A percentile compares a stretch with the other conserved stretches of the same genome.
These are phyloP conservation scores for Arthrobotrys entomopaga DNA, from an alignment of 2,329 filamentous ascomycete genomes.

Conservation along the genomic window DNA sequence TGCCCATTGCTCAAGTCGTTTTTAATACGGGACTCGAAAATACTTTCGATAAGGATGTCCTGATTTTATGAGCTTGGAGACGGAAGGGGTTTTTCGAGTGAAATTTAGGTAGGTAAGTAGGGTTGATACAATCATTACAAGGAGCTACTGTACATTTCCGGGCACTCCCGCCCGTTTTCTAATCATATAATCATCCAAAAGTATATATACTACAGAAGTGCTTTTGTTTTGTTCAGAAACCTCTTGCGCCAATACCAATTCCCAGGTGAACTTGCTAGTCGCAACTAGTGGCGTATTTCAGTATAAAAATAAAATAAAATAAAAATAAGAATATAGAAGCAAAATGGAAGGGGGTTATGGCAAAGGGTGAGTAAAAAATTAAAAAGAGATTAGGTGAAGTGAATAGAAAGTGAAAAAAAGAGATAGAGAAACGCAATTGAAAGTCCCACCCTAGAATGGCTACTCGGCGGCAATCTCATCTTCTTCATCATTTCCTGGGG, in stretches of 20 bases:
- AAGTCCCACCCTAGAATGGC: background rate
- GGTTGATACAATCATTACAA: no score
- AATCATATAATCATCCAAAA: no score
- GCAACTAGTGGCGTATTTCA: background rate
- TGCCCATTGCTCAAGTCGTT: constrained; percentile 61
- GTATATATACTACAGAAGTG: no score
- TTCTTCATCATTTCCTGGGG: constrained; percentile 48
- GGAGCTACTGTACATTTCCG: no score
- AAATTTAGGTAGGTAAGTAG: no score
- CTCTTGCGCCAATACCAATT: no score
- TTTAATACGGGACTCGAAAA: background rate
- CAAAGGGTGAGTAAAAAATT: no score
- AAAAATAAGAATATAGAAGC: background rate
- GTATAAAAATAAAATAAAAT: background rate
- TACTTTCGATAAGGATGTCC: background rate
- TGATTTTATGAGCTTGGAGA: background rate
- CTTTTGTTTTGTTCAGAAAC: no score
- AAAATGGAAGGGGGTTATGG: background rate
- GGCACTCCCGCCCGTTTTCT: no score
- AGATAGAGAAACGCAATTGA: constrained; percentile 1
- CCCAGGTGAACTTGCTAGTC: background rate
- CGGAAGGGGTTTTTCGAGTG: no score
- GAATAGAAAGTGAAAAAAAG: constrained; percentile 7
- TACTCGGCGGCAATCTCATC: constrained; percentile 36
- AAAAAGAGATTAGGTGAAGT: no score